These are phyloP conservation scores for Phytopythium boreale DNA, from an alignment of 352 stramenopile genomes.

Conservation along the genomic window DNA sequence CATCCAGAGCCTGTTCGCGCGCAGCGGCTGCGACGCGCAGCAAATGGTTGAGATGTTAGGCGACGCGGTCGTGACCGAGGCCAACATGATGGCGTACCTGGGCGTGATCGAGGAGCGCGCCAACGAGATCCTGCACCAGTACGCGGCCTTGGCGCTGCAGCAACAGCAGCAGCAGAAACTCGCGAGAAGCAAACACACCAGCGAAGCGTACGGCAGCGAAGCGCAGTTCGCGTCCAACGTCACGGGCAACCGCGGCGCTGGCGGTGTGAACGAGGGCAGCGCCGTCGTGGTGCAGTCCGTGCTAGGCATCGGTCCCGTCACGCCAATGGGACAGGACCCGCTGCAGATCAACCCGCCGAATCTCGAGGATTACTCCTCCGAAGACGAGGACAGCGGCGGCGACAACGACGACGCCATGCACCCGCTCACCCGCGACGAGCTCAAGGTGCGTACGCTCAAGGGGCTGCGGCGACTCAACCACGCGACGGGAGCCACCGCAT, in stretches of 20 bases:
- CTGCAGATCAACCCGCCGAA: constrained; percentile 94
- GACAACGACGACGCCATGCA: constrained; percentile 87
- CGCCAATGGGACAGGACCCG: constrained; percentile 88
- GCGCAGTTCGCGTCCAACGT: constrained; percentile 28
- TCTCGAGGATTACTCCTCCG: constrained; percentile 93
- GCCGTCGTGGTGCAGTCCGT: constrained; percentile 56
- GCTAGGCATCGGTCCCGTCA: constrained; percentile 77
- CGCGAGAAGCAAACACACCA: constrained; percentile 23
- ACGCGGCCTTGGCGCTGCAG: constrained; percentile 45
- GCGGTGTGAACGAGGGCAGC: constrained; percentile 4
- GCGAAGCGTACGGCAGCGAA: constrained; percentile 43
- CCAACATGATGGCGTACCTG: constrained; percentile 95
- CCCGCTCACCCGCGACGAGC: constrained; percentile 89
- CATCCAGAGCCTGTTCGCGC: constrained; percentile 74
- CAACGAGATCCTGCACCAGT: constrained; percentile 91
- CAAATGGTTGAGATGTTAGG: constrained; percentile 84
- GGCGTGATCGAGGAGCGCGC: constrained; percentile 94
- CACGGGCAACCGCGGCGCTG: constrained; percentile 7
- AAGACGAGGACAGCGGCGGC: constrained; percentile 81
- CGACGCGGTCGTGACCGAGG: constrained; percentile 88
- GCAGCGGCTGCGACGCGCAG: constrained; percentile 80
- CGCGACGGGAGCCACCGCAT: constrained; percentile 18
- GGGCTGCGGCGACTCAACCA: constrained; percentile 67
- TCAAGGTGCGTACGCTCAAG: constrained; percentile 91
- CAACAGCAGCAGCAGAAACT: constrained; percentile 35